Conservation (phyloP, 139 green algal species). For the Dunaliella sp. region DNA sequence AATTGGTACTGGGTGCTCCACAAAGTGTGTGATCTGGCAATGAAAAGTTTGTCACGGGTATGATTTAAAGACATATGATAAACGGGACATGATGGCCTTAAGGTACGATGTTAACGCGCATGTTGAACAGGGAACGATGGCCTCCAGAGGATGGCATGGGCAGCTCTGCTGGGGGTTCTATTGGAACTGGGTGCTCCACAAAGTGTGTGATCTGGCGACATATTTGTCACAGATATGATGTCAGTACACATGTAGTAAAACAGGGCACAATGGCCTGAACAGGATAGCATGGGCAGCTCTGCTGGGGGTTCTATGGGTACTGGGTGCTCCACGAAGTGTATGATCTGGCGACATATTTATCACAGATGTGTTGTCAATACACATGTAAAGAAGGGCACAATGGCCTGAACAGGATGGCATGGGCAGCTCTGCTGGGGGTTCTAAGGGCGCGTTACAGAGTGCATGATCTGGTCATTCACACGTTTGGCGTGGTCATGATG, state of each 20-base stretch:
- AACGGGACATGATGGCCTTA: neutral
- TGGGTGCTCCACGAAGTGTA: neutral
- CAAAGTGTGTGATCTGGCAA: slow-evolving; percentile 62
- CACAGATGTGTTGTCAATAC: neutral
- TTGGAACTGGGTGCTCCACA: neutral
- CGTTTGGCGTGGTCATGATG: no score
- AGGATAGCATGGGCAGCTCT: neutral
- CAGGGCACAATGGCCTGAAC: neutral
- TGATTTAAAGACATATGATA: neutral
- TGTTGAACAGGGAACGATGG: neutral
- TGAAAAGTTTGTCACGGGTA: neutral
- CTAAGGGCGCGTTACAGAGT: neutral
- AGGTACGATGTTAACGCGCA: neutral
- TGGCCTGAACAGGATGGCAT: neutral
- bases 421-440: neutral
- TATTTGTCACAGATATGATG: no score
- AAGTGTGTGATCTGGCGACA: neutral
- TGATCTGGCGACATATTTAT: no score
- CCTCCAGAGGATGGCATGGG: neutral
- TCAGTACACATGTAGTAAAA: neutral
- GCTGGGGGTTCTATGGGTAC: neutral
- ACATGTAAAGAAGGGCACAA: neutral
- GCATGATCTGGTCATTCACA: no score
- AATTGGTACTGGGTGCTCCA: slow-evolving; percentile 88
- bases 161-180: neutral